These are phyloP conservation scores for Eragrostis nindensis DNA, from an alignment of 176 grass and related monocot genomes.

Conservation along the genomic window DNA sequence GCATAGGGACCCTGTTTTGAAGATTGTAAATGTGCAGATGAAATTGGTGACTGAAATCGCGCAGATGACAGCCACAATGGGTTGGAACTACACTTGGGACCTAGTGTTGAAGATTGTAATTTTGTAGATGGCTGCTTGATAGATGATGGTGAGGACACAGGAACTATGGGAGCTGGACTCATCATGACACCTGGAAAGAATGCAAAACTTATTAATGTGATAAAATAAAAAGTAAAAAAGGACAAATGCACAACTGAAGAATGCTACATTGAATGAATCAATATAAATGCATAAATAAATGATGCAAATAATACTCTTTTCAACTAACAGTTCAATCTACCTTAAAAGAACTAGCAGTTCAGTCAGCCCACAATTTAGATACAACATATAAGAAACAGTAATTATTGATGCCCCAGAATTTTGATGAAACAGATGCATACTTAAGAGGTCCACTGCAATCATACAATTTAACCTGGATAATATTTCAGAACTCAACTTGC, in stretches of 20 bases:
- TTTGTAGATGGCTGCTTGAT: not conserved
- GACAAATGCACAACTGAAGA: not conserved
- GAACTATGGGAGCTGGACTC: conserved; percentile 8
- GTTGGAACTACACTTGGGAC: not conserved
- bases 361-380: no score
- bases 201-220: not conserved
- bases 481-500: no score
- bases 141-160: not conserved
- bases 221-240: not conserved
- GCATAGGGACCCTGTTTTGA: not conserved
- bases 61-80: conserved; percentile 15
- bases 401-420: no score
- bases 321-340: no score
- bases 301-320: no score
- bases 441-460: no score
- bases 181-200: not conserved
- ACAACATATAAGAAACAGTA: no score
- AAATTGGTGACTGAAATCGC: conserved; percentile 2
- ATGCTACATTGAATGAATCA: conserved; percentile 3
- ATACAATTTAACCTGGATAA: no score
- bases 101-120: conserved; percentile 21
- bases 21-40: not conserved
- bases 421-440: no score
- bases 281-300: not conserved
- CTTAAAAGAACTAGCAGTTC: no score